Base-by-base conservation (phyloP, 768 basidiomycete genomes). In the Phanerochaete carnosa region DNA sequence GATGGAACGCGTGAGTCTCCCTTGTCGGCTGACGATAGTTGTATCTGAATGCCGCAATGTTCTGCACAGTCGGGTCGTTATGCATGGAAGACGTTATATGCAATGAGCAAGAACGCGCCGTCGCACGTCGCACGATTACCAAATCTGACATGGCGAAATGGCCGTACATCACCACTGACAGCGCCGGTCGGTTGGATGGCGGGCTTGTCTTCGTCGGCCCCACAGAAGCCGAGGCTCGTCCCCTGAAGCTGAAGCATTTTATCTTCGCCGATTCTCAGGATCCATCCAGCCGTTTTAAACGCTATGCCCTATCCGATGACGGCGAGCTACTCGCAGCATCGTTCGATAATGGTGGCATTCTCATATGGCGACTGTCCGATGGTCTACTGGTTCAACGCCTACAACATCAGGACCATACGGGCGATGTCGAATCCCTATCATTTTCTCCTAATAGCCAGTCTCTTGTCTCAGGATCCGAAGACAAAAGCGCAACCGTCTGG, bases 271-370 rank as follows among this genome's bases (percentile, higher is more conserved):
- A 25, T 30, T 3, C 16, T 1, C 29, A 15, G 25, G 32, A 15
- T 1, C 46, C 4, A 7, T 61, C 43, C n/a, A 30, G 5, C 59
- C 57, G 62, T 43, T 58, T 4, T 58, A 59, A 23, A 3, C 59
- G 26, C 35, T 35, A 3, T 33, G 57, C 65, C 16, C 58, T 63
- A n/a, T 70, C 73, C 0, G 63, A 59, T 11, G 64, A 70, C 62
- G 72, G 70, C 3, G 59, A 22, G 25, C 58, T 60, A 7, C 59
- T 74, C 49, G 69, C 65, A 1, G 72, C 70, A 1, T 69, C 63
- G 2, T 72, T 69, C n/a, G 63, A 54, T 22, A 66, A 64, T 1
- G 54, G 70, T 23, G 35, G 60, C 13, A 51, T 74, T 8, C 8
- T 43, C 39, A 15, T 15, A 35, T 74, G 74, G 71, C 65, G 73